Evolutionary conservation across 352 stramenopile species (phyloP), one percentile per base, ranked within the genome.

Genomic region (Globisporangium carolinianum): DNA sequence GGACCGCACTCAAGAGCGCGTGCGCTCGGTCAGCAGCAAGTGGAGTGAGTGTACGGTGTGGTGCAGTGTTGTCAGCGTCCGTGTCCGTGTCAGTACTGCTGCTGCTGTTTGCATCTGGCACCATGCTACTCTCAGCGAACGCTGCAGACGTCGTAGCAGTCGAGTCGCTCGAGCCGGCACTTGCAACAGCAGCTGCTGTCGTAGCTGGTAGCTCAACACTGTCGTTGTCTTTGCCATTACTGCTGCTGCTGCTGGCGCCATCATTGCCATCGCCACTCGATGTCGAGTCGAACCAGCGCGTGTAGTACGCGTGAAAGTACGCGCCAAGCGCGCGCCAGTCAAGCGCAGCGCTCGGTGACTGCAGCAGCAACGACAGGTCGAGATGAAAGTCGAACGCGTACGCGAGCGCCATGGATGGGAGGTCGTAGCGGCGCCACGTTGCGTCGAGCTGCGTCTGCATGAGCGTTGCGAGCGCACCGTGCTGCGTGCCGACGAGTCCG

Each of bases 331-430:
- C 61, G 10, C 79, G 71, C 76, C 77, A 90, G 24, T 76, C 59
- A 0, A 79, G 71, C 36, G 68, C 67, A 9, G 55, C 71, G 43
- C 75, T 24, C 75, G 10, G 41, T 12, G 1, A 11, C 38, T 43
- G 7, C 38, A 43, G 38, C 7, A 93, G 69, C 38, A 76, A 50
- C 39, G 63, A 67, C 18, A 60, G 73, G 15, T 90, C 79, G 39
- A 94, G 62, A 54, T 94, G 79, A 60, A 91, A 87, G 65, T 94
- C 75, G 47, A 91, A 89, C 17, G 88, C 73, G 56, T 79, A 91
- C 10, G 83, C 79, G 4, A 94, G 75, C 17, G 86, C 69, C 76
- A 89, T 91, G 6, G 64, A 70, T 3, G 81, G 79, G 41, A 90
- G 41, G 35, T 94, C 81, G 58, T 91, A 94, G 8, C 77, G 72